Evolutionary conservation across 768 basidiomycete genomes (phyloP).

Genomic region (Baorangia bicolor): DNA sequence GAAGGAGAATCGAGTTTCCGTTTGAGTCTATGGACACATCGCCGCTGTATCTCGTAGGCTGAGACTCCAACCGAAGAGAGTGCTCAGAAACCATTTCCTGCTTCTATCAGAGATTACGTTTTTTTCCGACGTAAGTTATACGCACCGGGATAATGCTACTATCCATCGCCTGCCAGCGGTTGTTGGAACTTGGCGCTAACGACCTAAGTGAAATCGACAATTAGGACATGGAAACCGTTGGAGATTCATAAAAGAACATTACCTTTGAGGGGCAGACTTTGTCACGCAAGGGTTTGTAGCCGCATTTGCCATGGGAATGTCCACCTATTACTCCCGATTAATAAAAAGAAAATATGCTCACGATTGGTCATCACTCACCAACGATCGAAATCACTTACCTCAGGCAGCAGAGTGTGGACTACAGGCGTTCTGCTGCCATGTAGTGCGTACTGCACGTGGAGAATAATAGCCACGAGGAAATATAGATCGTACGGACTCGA

Average conservation of each 20-base stretch:
- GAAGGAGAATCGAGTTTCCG: conserved; percentile 44
- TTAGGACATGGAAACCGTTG: background rate
- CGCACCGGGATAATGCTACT: conserved; percentile 63
- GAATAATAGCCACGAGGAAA: conserved; percentile 53
- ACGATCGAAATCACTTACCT: conserved; percentile 30
- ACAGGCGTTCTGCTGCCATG: conserved; percentile 50
- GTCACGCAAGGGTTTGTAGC: conserved; percentile 64
- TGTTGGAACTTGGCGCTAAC: conserved; percentile 34
- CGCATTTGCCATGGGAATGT: conserved; percentile 71
- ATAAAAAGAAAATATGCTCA: conserved; percentile 21
- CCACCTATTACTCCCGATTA: too few relatives aligned
- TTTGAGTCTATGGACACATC: conserved; percentile 55
- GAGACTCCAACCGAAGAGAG: conserved; percentile 54
- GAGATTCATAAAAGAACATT: background rate
- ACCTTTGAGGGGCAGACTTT: conserved; percentile 80
- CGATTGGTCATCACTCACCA: conserved; percentile 24
- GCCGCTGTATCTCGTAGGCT: conserved; percentile 37
- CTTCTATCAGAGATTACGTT: conserved; percentile 2
- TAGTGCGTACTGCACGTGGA: conserved; percentile 54
- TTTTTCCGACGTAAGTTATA: background rate
- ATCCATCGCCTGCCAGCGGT: conserved; percentile 53
- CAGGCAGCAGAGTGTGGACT: conserved; percentile 32
- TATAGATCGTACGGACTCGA: conserved; percentile 50
- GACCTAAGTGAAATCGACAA: conserved; percentile 33
- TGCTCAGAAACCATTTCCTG: conserved; percentile 79